Base-by-base conservation (phyloP, 2,329 filamentous ascomycete species). In the Fusarium solani-melongenae region DNA sequence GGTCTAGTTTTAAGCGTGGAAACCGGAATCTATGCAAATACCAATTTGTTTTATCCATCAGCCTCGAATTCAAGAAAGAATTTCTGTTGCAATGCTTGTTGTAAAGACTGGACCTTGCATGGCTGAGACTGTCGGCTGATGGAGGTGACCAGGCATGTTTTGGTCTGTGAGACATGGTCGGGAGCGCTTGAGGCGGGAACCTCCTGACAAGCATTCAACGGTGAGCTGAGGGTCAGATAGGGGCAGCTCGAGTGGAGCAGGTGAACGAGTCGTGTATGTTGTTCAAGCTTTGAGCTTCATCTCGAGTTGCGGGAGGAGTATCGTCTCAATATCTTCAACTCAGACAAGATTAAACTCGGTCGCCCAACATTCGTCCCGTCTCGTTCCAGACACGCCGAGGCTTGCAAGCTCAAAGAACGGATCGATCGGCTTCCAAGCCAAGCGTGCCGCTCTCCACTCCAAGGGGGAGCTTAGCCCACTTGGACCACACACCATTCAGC, bases 401-500 rank as follows among this genome's bases (percentile, higher is more conserved):
- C 51, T 36, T 24, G 29, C 44, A 49, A 49, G 34, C 55, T 22
- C 34, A 65, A 70, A 70, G 17, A 60, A 63, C 72, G 66, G 72
- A 67, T 74, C 57, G 49, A 73, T 59, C 66, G 72, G 72, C 72
- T 62, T 63, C 58, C 33, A 36, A 63, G 66, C 71, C 67, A 63
- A 68, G 57, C 38, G 34, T 57, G 14, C 20, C n/a, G 8, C 41
- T 69, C 69, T 62, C 72, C 72, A 73, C 72, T 73, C 44, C 66
- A 70, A 74, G 46, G 72, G 72, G 68, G 39, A 70, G 14, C 36
- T 2, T 15, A 60, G n/a, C 41, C 66, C 64, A 60, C 56, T 27
- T 51, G 31, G 53, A 15, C 53, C 38, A 31, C 29, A 34, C 53
- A 31, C 17, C 20, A 33, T 17, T 41, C 61, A 58, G 27, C 33